These are phyloP conservation scores for Thielaviopsis populi DNA, from an alignment of 2,329 filamentous ascomycete genomes.

Conservation along the genomic window DNA sequence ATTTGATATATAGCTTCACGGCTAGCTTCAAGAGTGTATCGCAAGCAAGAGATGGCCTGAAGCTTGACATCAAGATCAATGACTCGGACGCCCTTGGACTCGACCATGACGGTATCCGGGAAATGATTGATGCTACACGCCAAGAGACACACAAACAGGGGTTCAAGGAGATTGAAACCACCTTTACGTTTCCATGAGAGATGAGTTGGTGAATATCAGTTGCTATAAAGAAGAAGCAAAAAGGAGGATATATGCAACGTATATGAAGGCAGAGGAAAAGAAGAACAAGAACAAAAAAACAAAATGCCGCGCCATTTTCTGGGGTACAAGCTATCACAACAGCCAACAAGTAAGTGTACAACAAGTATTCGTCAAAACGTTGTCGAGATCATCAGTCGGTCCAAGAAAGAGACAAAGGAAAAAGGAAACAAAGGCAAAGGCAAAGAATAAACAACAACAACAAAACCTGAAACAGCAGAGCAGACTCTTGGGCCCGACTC, in stretches of 20 bases:
- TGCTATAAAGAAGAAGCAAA: not conserved
- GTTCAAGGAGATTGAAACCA: not conserved
- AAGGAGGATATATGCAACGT: not conserved
- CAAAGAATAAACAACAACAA: not conserved
- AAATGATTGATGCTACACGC: not conserved
- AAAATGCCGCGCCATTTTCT: not conserved
- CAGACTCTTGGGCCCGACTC: too few relatives aligned
- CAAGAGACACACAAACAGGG: not conserved
- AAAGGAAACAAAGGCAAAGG: not conserved
- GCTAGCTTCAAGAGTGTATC: not conserved
- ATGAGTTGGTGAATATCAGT: not conserved
- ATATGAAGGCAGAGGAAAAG: not conserved
- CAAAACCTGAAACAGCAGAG: not conserved
- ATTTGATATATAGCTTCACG: not conserved
- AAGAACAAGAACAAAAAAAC: not conserved
- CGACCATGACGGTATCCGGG: conserved; percentile 24
- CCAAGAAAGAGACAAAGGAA: not conserved
- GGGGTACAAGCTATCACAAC: not conserved
- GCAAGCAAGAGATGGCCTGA: not conserved
- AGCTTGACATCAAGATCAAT: not conserved
- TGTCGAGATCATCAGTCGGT: not conserved
- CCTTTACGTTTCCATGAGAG: not conserved
- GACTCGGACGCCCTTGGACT: not conserved
- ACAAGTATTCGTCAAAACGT: not conserved
- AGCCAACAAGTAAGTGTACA: not conserved